Base-by-base conservation (phyloP, 108 stramenopile species). In the Heterococcus sp. region DNA sequence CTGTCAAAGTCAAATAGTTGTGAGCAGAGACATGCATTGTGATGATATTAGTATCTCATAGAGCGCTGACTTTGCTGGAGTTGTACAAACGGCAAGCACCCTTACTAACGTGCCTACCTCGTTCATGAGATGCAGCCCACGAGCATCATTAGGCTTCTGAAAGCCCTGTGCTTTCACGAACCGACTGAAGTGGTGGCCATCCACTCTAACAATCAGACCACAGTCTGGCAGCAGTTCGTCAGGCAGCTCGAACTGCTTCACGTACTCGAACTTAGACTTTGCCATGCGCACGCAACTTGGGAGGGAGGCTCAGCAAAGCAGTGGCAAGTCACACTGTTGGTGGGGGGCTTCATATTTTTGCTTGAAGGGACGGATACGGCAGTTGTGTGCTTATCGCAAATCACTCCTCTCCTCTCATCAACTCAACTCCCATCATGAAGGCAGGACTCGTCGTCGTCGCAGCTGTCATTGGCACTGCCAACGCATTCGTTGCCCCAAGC, bases 261-360 rank as follows among this genome's bases (percentile, higher is more conserved):
- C 85, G 33, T 85, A 85, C 58, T 85, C 83, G 37, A 84, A 85
- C n/a, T 78, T 78, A 63, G 83, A 74, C 35, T 85, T 84, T 29
- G 85, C 85, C 85, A 85, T 85, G 35, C 0, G 46, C 46, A 58
- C 46, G n/a, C n/a, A n/a, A n/a, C n/a, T n/a, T n/a, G n/a, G n/a
- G n/a, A n/a, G n/a, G n/a, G n/a, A n/a, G n/a, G n/a, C n/a, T n/a
- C n/a, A n/a, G n/a, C n/a, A n/a, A n/a, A n/a, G n/a, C n/a, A n/a
- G n/a, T n/a, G n/a, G n/a, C n/a, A n/a, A n/a, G n/a, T n/a, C n/a
- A n/a, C n/a, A n/a, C n/a, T n/a, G n/a, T n/a, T n/a, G n/a, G n/a
- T n/a, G n/a, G n/a, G n/a, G n/a, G n/a, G n/a, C n/a, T n/a, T n/a
- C n/a, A n/a, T n/a, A n/a, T n/a, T n/a, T n/a, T n/a, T n/a, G n/a